Percentiles rank a stretch among this genome's conserved stretches.
These are phyloP conservation scores for Naganishia liquefaciens DNA, from an alignment of 1,284 basidiomycete genomes.

Conservation along the genomic window DNA sequence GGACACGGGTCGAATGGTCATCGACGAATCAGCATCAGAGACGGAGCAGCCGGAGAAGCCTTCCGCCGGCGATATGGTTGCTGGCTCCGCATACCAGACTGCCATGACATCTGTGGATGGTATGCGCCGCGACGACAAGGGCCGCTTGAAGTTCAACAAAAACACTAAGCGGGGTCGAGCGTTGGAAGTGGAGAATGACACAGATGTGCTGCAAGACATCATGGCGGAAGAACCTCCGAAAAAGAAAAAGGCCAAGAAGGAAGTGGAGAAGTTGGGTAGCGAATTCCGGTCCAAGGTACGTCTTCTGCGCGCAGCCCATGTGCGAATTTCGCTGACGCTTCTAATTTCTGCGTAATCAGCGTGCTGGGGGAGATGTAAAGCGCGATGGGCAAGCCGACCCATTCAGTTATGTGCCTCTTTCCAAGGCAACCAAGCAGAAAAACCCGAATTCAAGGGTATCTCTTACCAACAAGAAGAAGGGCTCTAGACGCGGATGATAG, in stretches of 20 bases:
- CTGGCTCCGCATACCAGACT: slow-evolving; percentile 81
- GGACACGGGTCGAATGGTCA: slow-evolving; percentile 83
- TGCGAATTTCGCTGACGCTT: slow-evolving; percentile 5
- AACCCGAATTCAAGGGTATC: slow-evolving; percentile 40
- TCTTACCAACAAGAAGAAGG: slow-evolving; percentile 55
- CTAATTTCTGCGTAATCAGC: slow-evolving; percentile 57
- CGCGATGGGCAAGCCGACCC: slow-evolving; percentile 78
- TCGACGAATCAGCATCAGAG: slow-evolving; percentile 62
- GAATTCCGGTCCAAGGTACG: slow-evolving; percentile 79
- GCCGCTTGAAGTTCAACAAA: slow-evolving; percentile 93
- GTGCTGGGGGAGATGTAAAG: slow-evolving; percentile 89
- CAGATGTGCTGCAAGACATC: slow-evolving; percentile 58
- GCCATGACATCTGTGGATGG: slow-evolving; percentile 81
- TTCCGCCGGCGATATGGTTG: slow-evolving; percentile 60
- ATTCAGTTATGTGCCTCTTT: slow-evolving; percentile 84
- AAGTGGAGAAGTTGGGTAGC: slow-evolving; percentile 55
- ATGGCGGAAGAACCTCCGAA: slow-evolving; percentile 37
- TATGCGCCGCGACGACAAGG: slow-evolving; percentile 77
- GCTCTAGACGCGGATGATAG: slow-evolving; percentile 39
- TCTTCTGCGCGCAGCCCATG: slow-evolving; percentile 36
- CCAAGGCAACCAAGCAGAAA: slow-evolving; percentile 64
- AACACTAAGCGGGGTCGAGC: slow-evolving; percentile 86
- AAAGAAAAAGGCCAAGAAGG: slow-evolving; percentile 33
- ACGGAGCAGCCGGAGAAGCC: slow-evolving; percentile 56
- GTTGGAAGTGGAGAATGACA: slow-evolving; percentile 61